Evolutionary conservation across 78 protist species (phyloP), one percentile per base, ranked within the genome.

Genomic region (Polysphondylium violaceum): DNA sequence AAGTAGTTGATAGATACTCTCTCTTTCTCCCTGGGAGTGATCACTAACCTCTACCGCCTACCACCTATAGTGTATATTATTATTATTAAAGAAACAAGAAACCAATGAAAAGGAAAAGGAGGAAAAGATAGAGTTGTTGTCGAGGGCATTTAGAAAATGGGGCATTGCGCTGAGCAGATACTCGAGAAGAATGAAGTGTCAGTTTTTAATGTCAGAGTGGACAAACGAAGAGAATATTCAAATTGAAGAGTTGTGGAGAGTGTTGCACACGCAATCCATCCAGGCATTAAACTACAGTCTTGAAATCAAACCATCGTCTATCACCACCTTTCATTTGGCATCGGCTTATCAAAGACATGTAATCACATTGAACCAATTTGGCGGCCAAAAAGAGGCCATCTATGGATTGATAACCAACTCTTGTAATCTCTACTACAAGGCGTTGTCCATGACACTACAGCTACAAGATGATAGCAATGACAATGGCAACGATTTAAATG

Each of bases 161-260:
- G 89, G 89, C 41, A 81, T 81, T 47, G 31, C 89, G 56, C 23
- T 81, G 61, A 81, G 89, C 29, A 81, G 89, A 68, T 81, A 81
- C 41, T 51, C 68, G 40, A 47, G 89, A 29, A 27, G 89, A 8
- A 81, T 81, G 89, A 81, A 81, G 21, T 68, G 89, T 68, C 89
- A 81, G 38, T 81, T 81, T 73, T 36, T 81, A 47, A 81, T 81
- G 89, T 81, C 89, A 35, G 89, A 81, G 43, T 81, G 89, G 89
- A 25, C 89, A 35, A 68, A 60, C 38, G 89, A 81, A 27, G 89
- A 81, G 50, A 81, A 81, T 56, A 81, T 81, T 38, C 89, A 81
- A 38, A 59, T 68, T 12, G 89, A 81, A 23, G 89, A 81, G 7
- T 67, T 81, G 9, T 81, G 89, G 89, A 81, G 68, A 65, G 41